These are phyloP conservation scores for Allomyces macrogynus DNA, from an alignment of 192 early-diverging fungal genomes.

Conservation along the genomic window DNA sequence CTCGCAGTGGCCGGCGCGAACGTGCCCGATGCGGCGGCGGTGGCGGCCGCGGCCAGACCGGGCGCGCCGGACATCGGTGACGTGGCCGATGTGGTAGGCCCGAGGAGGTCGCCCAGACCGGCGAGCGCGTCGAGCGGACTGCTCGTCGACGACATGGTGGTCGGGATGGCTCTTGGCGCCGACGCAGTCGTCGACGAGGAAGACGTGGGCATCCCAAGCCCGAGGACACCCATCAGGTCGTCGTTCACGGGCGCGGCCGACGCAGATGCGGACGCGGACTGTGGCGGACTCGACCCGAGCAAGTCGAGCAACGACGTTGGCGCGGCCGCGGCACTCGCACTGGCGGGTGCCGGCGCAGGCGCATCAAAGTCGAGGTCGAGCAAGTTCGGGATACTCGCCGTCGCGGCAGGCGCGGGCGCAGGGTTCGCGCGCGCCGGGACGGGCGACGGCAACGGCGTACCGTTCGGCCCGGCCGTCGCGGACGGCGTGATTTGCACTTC, in stretches of 20 bases:
- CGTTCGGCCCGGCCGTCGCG: not conserved
- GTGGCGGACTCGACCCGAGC: not conserved
- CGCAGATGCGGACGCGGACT: not conserved
- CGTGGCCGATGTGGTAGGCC: no score
- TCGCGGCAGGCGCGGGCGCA: not conserved
- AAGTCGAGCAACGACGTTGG: not conserved
- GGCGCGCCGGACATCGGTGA: no score
- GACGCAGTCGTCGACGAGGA: no score
- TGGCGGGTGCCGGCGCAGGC: not conserved
- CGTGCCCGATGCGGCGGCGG: no score
- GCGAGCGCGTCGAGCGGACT: no score
- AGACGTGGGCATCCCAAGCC: no score
- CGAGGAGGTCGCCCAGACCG: no score
- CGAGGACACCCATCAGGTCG: no score
- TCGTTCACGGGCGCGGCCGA: not conserved
- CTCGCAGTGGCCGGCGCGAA: no score
- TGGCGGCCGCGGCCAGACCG: no score
- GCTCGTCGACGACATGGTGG: no score
- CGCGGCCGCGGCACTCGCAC: not conserved
- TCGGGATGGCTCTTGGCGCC: no score
- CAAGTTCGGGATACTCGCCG: not conserved
- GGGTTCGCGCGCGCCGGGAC: not conserved
- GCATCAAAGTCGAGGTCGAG: not conserved
- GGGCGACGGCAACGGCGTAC: not conserved
- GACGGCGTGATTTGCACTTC: not conserved